A percentile compares a stretch with the other conserved stretches of the same genome.
Evolutionary conservation across 345 rosid genomes (phyloP).

Genomic region (Iberis pinnata): DNA sequence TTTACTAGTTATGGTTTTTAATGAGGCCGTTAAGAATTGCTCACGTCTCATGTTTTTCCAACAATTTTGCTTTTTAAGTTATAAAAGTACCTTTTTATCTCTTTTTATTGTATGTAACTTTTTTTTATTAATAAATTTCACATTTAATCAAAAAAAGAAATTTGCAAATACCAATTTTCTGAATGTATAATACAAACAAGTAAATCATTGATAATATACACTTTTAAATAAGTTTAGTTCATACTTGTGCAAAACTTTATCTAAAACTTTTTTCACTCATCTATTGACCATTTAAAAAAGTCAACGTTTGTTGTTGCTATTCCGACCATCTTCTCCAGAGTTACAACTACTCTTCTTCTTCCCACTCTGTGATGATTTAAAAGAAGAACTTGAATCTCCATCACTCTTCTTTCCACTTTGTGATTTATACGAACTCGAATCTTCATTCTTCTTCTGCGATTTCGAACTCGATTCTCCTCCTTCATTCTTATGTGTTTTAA

Average conservation of each 20-base stretch:
- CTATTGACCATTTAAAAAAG: not conserved
- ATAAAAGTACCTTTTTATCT: too few relatives aligned
- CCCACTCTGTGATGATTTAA: slow-evolving; percentile 14
- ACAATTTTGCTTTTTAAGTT: too few relatives aligned
- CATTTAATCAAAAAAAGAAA: too few relatives aligned
- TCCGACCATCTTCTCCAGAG: slow-evolving; percentile 22
- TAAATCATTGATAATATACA: slow-evolving; percentile 5
- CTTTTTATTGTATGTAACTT: too few relatives aligned
- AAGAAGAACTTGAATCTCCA: not conserved
- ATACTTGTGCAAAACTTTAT: not conserved
- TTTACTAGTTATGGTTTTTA: too few relatives aligned
- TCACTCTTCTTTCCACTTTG: slow-evolving; percentile 4
- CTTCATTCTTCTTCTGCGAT: slow-evolving; percentile 18
- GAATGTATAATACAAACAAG: slow-evolving; percentile 23
- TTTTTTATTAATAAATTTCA: too few relatives aligned
- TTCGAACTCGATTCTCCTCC: slow-evolving; percentile 8
- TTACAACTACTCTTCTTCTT: slow-evolving; percentile 28
- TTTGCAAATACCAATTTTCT: too few relatives aligned
- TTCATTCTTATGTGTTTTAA: not conserved
- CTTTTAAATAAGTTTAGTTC: not conserved
- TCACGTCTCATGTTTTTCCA: too few relatives aligned
- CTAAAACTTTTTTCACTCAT: too few relatives aligned
- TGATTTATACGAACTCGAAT: slow-evolving; percentile 6
- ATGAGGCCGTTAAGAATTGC: too few relatives aligned
- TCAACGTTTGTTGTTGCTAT: slow-evolving; percentile 25